Base-by-base conservation (phyloP, 2,329 filamentous ascomycete genomes). In the Stagonosporopsis tanaceti region DNA sequence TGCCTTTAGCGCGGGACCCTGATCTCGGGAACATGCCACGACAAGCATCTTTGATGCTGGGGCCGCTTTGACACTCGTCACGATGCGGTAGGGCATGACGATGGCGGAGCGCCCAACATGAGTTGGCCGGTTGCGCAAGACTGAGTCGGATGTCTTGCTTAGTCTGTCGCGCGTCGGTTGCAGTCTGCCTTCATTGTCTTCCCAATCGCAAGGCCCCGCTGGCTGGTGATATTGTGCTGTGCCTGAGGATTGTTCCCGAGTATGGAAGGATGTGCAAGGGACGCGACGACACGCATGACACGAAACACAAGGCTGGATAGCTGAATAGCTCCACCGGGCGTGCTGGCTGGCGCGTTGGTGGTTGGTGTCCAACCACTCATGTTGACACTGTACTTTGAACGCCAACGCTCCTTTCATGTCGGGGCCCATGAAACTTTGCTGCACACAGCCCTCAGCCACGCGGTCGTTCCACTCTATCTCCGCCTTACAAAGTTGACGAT, bases 231-330 rank as follows among this genome's bases (percentile, higher is more conserved):
- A 35, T 38, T 42, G 46, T 58, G 59, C 56, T 57, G 57, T 62
- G 64, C 59, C 62, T 67, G 53, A 64, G 56, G 30, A 47, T 61
- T 61, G 44, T 60, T 58, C 44, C 53, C 53, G 14, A 41, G 50
- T 60, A 40, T 22, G 34, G 50, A 55, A 59, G 57, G 63, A 66
- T 66, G 57, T 56, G 46, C 63, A 52, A 35, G 50, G 60, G 64
- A 67, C 66, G 63, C 66, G 66, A 67, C 64, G 60, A 57, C 66
- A 53, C 55, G 65, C 66, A 66, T 65, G 39, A 59, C 41, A 50
- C 65, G 61, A 67, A 65, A 67, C 63, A 59, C 58, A 67, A 54
- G 65, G 62, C 66, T 66, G 63, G 61, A 58, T 47, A 54, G 51
- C 34, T 46, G 54, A 28, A 22, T 28, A 17, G n/a, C 17, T 8